Evolutionary conservation across 2,329 filamentous ascomycete species (phyloP).

Genomic region (Laburnicola sp.): DNA sequence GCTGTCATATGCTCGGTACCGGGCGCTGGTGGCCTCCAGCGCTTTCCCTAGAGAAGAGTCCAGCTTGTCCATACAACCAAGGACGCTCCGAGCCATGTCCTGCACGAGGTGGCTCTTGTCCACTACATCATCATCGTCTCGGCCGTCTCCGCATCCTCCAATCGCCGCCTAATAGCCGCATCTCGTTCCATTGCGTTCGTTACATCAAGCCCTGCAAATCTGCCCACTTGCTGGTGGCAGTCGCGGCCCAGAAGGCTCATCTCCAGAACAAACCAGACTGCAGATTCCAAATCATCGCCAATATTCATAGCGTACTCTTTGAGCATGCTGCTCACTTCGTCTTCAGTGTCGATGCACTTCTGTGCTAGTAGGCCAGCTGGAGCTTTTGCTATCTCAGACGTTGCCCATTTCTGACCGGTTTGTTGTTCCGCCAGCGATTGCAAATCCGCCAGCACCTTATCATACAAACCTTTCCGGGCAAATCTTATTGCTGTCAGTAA

Average conservation of each 20-base stretch:
- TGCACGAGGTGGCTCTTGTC: constrained; percentile 10
- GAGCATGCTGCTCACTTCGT: neutral
- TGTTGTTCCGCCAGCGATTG: constrained; percentile 19
- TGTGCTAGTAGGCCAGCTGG: neutral
- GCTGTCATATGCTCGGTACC: neutral
- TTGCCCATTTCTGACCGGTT: constrained; percentile 18
- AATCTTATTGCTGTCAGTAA: constrained; percentile 12
- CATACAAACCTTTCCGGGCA: constrained; percentile 10
- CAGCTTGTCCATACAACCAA: constrained; percentile 8
- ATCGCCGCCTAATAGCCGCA: constrained; percentile 9
- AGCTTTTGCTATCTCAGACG: neutral
- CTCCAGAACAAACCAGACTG: neutral
- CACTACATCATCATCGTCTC: constrained; percentile 18
- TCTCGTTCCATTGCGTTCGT: constrained; percentile 7
- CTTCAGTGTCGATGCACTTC: neutral
- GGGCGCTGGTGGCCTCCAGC: neutral
- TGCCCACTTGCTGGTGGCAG: constrained; percentile 10
- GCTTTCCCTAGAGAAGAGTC: constrained; percentile 10
- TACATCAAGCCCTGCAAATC: constrained; percentile 18
- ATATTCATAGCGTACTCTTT: neutral
- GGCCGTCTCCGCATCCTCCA: constrained; percentile 15
- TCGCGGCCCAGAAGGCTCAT: constrained; percentile 2
- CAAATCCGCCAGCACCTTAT: constrained; percentile 12
- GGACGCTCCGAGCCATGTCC: constrained; percentile 9
- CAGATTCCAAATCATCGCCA: neutral